Evolutionary conservation across 441 rosid genomes (phyloP).

Genomic region (Mallotus repandus): DNA sequence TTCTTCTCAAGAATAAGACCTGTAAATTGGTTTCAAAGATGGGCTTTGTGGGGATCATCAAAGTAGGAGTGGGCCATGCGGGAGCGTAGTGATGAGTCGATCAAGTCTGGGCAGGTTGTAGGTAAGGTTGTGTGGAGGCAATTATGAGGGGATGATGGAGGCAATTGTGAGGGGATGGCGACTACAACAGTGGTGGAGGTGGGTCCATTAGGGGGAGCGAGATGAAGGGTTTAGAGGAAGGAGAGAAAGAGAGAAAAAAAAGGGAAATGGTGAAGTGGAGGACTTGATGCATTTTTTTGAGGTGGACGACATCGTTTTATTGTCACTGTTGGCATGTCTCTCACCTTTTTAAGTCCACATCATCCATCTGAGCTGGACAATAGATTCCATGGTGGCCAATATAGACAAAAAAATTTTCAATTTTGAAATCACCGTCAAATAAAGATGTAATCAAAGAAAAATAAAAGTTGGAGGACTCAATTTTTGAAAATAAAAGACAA

Average conservation of each 20-base stretch:
- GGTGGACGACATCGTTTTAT: no score
- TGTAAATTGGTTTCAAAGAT: no score
- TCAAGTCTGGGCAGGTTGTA: slow-evolving; percentile 49
- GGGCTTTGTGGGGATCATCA: slow-evolving; percentile 79
- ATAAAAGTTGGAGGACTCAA: no score
- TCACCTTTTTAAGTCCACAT: no score
- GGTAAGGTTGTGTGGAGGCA: slow-evolving; percentile 2
- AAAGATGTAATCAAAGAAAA: no score
- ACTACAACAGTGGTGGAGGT: slow-evolving; percentile 26
- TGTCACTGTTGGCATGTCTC: no score
- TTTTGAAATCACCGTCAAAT: no score
- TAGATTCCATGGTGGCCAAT: no score
- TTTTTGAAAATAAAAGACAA: no score
- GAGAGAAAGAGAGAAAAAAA: slow-evolving; percentile 4
- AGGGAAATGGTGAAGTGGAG: background rate
- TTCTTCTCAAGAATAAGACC: no score
- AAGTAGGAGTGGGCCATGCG: slow-evolving; percentile 65
- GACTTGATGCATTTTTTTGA: slow-evolving; percentile 7
- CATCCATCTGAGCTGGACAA: no score
- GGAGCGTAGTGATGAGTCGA: slow-evolving; percentile 79
- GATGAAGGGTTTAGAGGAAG: background rate
- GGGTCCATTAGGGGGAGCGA: slow-evolving; percentile 26
- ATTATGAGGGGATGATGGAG: slow-evolving; percentile 6
- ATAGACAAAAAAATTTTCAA: no score
- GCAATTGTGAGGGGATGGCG: background rate